Percentiles rank a stretch among this genome's conserved stretches.
These are phyloP conservation scores for Leccinum barrowsii DNA, from an alignment of 768 basidiomycete species.

Conservation along the genomic window DNA sequence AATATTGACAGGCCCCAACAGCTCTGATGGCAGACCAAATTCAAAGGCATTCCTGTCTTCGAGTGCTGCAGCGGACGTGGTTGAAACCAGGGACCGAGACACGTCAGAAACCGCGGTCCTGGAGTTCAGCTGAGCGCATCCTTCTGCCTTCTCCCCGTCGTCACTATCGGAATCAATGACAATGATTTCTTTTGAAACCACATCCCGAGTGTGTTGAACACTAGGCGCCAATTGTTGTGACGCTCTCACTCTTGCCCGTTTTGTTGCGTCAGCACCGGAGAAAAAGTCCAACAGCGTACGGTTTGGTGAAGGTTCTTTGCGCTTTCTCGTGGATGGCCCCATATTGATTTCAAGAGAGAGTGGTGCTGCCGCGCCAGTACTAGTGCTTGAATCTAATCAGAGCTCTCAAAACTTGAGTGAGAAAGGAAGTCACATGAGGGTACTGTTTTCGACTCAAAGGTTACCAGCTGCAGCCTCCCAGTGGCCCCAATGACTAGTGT, in stretches of 20 bases:
- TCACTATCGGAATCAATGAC: conserved; percentile 65
- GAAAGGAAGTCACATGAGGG: not conserved
- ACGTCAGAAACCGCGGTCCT: not conserved
- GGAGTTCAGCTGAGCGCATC: not conserved
- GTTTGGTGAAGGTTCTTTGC: conserved; percentile 29
- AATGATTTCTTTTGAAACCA: conserved; percentile 42
- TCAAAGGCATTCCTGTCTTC: not conserved
- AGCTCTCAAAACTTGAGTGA: not conserved
- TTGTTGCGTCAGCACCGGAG: conserved; percentile 19
- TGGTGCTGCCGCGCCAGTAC: not conserved
- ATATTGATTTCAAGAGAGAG: not conserved
- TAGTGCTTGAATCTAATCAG: not conserved
- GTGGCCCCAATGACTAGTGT: not conserved
- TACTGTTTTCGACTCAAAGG: not conserved
- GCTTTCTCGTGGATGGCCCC: conserved; percentile 37
- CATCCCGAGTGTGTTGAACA: not conserved
- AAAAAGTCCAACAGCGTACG: conserved; percentile 50
- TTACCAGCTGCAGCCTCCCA: too few relatives aligned
- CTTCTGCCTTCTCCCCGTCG: conserved; percentile 8
- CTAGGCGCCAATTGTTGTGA: not conserved
- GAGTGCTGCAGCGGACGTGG: not conserved
- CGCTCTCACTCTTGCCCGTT: conserved; percentile 17
- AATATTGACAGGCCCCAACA: conserved; percentile 13
- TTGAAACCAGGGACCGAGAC: not conserved
- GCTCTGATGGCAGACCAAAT: conserved; percentile 27